Base-by-base conservation (phyloP, 2,329 filamentous ascomycete species). In the Plenodomus biglobosus region DNA sequence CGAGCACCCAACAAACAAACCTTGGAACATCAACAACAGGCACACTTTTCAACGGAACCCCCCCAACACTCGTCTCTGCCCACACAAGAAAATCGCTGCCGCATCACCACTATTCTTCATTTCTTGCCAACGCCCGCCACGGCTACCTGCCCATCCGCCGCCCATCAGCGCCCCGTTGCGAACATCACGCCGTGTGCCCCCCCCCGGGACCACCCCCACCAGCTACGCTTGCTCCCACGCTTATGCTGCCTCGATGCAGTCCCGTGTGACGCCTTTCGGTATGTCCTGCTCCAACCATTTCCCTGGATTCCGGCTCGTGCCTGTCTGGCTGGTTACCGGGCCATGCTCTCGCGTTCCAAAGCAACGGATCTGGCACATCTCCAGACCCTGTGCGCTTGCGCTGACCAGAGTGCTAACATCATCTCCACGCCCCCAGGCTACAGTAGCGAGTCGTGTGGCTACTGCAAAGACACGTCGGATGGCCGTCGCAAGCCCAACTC, bases 401-500 rank as follows among this genome's bases (percentile, higher is more conserved):
- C n/a, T n/a, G n/a, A n/a, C n/a, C n/a, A n/a, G n/a, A n/a, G n/a
- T n/a, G n/a, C n/a, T n/a, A n/a, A n/a, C n/a, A n/a, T n/a, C n/a
- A n/a, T n/a, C n/a, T 52, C 44, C 44, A 44, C n/a, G n/a, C 44
- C 46, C 52, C 41, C 48, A 78, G 77, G 76, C 62, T 79, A 78
- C 64, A 73, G 76, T 56, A 68, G 67, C 50, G 72, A 76, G 57
- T 73, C 75, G 50, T 79, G 77, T 63, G 77, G 77, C 45, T 79
- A 79, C 62, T 79, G 77, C 72, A 78, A 78, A 71, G 64, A 70
- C 53, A 66, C 70, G 55, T 64, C 73, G 38, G 71, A 72, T 68
- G 76, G 75, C 75, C 70, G 71, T 64, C 73, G 75, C 62, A 75
- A 67, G 61, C 71, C 74, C 54, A 65, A 75, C 58, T 78, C 76